Base-by-base conservation (phyloP, 208 protist genomes). In the Vickermania ingenoplastis region DNA sequence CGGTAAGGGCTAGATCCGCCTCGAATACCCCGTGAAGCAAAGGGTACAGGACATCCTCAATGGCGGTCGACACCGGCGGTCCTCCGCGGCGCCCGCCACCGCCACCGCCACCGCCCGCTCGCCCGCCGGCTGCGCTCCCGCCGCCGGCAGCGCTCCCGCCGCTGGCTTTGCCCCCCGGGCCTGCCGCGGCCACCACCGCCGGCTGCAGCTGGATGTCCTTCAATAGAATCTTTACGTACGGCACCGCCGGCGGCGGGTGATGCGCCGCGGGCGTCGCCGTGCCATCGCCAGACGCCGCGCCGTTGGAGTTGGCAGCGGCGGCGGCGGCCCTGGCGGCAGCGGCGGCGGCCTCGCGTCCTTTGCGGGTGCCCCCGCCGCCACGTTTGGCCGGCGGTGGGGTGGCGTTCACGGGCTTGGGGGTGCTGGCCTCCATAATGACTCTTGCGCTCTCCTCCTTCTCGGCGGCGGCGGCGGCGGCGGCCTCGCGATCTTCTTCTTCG, bases 21-120 rank as follows among this genome's bases (percentile, higher is more conserved):
- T 7, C 51, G 7, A 53, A 59, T 4, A 14, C 14, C 7, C 54
- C 54, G 23, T 45, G 45, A 4, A 29, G n/a, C 54, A 29, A 26
- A 41, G 17, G 26, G 17, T 59, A 17, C 24, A 59, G 24, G 14
- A 14, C 14, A 24, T 59, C 54, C 29, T 59, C 54, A 23, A 24
- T 31, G 14, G 25, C 52, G 31, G 49, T 71, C 52, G 36, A 17
- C 11, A 45, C 17, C 36, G 7, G 36, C 11, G 36, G 36, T 7
- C 36, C 36, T 7, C 36, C 36, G 36, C 7, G 11, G 17, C 36
- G 36, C 17, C 36, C 36, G 41, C 31, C 30, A 68, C 57, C 3
- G 64, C 65, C 59, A 72, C 49, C 45, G 56, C 75, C 41, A 59
- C 69, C 57, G 49, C 67, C 31, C 61, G 57, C 45, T 71, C 69